These are phyloP conservation scores for Acacia acuminata DNA, from an alignment of 306 rosid genomes.

Conservation along the genomic window DNA sequence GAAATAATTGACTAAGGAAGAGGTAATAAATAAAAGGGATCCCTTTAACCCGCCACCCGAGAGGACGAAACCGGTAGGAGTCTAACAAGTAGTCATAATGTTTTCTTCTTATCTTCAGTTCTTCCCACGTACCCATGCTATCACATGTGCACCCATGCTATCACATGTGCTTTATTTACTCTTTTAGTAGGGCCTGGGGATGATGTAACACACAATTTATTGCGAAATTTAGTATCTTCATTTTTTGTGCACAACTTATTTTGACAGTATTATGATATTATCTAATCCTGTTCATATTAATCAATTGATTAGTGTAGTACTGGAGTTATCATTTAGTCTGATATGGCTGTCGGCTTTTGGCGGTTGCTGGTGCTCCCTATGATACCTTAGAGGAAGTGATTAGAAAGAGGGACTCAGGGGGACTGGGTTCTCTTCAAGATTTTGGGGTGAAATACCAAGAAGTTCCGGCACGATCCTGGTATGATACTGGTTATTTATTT, in stretches of 20 bases:
- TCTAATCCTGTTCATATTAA: conserved; percentile 2
- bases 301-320: neutral
- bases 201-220: conserved; percentile 62
- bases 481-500: conserved; percentile 35
- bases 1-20: no score
- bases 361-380: conserved; percentile 96
- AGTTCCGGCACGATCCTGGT: conserved; percentile 68
- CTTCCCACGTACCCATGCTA: conserved; percentile 98
- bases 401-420: conserved; percentile 86
- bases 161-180: conserved; percentile 79
- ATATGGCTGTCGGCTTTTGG: conserved; percentile 80
- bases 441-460: conserved; percentile 75
- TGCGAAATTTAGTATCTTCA: conserved; percentile 19
- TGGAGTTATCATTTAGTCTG: conserved; percentile 44
- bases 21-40: no score
- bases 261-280: neutral
- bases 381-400: conserved; percentile 93
- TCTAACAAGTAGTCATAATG: neutral
- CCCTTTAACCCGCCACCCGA: no score
- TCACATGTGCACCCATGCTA: neutral
- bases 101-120: conserved; percentile 58
- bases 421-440: conserved; percentile 87
- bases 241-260: conserved; percentile 19
- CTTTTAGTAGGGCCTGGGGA: conserved; percentile 76
- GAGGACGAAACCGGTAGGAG: no score